Conservation (phyloP, 352 stramenopile species). For the Phytopythium kandeliae region DNA sequence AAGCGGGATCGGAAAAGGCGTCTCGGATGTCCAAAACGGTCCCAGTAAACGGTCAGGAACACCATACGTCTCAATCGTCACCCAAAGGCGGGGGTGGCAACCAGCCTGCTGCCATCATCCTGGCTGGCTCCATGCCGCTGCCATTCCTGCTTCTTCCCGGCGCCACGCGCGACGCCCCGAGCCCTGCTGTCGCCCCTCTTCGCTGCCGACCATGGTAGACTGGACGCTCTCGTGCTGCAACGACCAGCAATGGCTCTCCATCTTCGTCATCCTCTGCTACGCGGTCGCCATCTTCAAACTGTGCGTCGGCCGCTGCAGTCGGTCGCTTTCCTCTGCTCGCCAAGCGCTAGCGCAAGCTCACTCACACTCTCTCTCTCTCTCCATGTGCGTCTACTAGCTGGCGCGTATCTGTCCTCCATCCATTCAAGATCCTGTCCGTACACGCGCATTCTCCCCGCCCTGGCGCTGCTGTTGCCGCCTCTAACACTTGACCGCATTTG, state of each 20-base stretch:
- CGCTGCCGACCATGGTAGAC: conserved; percentile 24
- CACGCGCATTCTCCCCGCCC: not conserved
- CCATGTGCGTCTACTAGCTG: conserved; percentile 41
- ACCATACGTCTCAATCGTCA: no score
- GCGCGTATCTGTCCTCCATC: conserved; percentile 79
- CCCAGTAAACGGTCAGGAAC: no score
- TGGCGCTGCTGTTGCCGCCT: conserved; percentile 3
- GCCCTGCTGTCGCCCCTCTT: not conserved
- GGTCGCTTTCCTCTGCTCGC: not conserved
- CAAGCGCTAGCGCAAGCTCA: not conserved
- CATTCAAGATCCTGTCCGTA: conserved; percentile 87
- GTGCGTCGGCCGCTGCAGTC: conserved; percentile 19
- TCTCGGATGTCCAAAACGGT: no score
- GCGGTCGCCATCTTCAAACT: conserved; percentile 84
- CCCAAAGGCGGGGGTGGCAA: no score
- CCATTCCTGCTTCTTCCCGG: not conserved
- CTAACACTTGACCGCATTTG: no score
- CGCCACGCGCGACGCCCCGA: not conserved
- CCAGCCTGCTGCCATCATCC: no score
- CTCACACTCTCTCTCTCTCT: not conserved
- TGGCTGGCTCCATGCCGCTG: no score
- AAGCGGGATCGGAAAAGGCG: no score
- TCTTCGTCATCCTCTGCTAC: conserved; percentile 88
- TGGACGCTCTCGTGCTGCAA: conserved; percentile 84
- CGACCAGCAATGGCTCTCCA: conserved; percentile 78